A percentile compares a stretch with the other conserved stretches of the same genome.
phyloP scores from a whole-genome alignment of 305 asterid species.

The Fraxinus albicans region DNA sequence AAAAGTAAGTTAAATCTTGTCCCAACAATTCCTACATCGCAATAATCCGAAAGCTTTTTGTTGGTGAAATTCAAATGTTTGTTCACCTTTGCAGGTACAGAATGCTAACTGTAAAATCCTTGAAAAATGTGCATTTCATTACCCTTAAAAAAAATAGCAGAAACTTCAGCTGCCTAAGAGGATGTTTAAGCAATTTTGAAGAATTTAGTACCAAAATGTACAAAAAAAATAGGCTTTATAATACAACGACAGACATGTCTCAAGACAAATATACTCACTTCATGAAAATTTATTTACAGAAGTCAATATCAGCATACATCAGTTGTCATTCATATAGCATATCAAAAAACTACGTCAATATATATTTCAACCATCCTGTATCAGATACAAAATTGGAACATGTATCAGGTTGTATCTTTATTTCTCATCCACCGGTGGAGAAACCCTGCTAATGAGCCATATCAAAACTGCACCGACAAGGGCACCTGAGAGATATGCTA shows the following conservation, averaged over 20 bases:
- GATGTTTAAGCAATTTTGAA: neutral
- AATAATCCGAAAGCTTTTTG: neutral
- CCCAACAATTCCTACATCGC: neutral
- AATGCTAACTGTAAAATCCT: neutral
- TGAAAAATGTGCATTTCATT: neutral
- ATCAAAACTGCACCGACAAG: constrained; percentile 73
- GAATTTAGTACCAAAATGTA: neutral
- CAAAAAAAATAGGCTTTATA: neutral
- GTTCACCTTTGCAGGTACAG: neutral
- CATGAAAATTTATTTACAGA: neutral
- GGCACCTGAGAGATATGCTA: constrained; percentile 93
- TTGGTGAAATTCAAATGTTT: neutral
- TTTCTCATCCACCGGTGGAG: constrained; percentile 37
- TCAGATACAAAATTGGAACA: neutral
- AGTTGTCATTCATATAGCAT: neutral
- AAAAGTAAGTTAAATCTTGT: neutral
- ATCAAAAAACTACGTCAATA: neutral
- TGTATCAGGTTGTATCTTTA: neutral
- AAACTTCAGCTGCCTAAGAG: neutral
- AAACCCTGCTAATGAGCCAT: constrained; percentile 65
- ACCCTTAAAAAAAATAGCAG: neutral
- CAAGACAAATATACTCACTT: neutral
- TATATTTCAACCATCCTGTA: neutral
- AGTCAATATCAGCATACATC: neutral
- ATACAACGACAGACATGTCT: neutral